Evolutionary conservation across 2,329 filamentous ascomycete genomes (phyloP), one percentile per base, ranked within the genome.

Genomic region (Diplodia sapinea): DNA sequence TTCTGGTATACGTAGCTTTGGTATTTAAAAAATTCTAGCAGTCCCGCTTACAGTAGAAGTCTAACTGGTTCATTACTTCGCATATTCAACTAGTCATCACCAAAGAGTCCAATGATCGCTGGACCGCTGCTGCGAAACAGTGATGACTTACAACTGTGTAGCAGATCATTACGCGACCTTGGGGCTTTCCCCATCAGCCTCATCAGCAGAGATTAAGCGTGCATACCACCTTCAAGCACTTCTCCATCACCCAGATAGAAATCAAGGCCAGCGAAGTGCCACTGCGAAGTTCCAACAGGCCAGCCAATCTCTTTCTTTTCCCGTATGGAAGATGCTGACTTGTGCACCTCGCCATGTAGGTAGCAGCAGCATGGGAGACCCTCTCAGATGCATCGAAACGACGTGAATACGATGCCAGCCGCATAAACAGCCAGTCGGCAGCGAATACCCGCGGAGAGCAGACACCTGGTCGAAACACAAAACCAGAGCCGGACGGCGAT

Each of bases 351-450:
- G 47, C 9, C n/a, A 20, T 50, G 11, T 13, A 50, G 47, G 17
- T 50, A 50, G 47, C 47, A 11, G 47, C 47, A 50, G 47, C 47
- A 50, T 50, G 47, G 47, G 47, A 50, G 12, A 50, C 47, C 17
- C 47, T 50, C 20, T 50, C 47, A 13, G 47, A 50, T 50, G 47
- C 17, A 12, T 50, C 47, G 7, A 50, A 23, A 11, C 15, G 47
- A 20, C 47, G 47, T 11, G n/a, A 20, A 9, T 50, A 50, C 47
- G 47, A 50, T 17, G 47, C 20, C 47, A 50, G n/a, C 17, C 47
- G 15, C 17, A 17, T 4, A 50, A 7, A 8, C 17, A 26, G 47
- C 47, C 47, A 20, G 17, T 7, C 47, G 47, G n/a, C 47, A 50
- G 47, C 17, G 47, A 50, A 50, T 23, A 50, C 47, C n/a, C 47